Conservation (phyloP, 306 rosid genomes). For the Casuarina cunninghamiana region DNA sequence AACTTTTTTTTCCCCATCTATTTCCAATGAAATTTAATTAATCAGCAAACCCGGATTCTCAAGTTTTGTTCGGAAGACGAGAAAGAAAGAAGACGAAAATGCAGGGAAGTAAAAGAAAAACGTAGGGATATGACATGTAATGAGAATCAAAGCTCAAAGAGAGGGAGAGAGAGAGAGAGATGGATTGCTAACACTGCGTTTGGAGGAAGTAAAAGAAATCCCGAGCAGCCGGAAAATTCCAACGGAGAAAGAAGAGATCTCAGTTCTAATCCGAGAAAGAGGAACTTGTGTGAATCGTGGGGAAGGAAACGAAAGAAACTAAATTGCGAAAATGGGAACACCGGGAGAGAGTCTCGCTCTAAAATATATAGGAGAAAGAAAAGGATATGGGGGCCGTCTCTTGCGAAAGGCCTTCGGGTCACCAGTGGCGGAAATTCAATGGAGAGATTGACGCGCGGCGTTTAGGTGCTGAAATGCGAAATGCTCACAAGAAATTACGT, state of each 20-base stretch:
- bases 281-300: neutral
- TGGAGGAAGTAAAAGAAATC: neutral
- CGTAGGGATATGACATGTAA: neutral
- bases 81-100: neutral
- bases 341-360: neutral
- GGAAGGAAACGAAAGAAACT: neutral
- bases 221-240: neutral
- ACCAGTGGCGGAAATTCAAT: slow-evolving; percentile 24
- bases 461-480: slow-evolving; percentile 26
- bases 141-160: neutral
- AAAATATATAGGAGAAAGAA: neutral
- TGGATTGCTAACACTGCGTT: slow-evolving; percentile 18
- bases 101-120: neutral
- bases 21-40: neutral
- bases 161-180: neutral
- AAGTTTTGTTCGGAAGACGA: neutral
- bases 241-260: neutral
- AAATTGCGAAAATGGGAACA: slow-evolving; percentile 19
- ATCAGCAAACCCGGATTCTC: neutral
- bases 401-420: slow-evolving; percentile 6
- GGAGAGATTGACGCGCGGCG: slow-evolving; percentile 30
- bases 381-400: neutral
- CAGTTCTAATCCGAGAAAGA: neutral
- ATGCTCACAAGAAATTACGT: too few species aligned
- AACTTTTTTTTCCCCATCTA: neutral